Conservation (phyloP, 192 early-diverging fungal species). For the Lunasporangiospora selenospora region DNA sequence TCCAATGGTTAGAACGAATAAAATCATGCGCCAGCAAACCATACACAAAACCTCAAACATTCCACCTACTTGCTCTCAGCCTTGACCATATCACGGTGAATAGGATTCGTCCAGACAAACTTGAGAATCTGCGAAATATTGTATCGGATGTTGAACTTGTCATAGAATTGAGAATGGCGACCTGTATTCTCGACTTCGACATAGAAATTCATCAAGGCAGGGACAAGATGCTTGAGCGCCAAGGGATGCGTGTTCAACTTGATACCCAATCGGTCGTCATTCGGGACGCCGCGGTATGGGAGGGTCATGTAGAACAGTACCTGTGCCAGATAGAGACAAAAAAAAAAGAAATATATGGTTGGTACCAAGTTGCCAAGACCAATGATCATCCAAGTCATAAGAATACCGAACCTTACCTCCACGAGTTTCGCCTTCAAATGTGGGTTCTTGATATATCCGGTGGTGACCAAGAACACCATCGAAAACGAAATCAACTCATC, state of each 20-base stretch:
- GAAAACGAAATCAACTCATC: constrained; percentile 69
- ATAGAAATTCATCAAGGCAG: constrained; percentile 89
- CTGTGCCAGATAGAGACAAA: constrained; percentile 49
- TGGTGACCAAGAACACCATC: constrained; percentile 82
- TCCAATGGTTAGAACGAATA: neutral
- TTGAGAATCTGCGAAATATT: constrained; percentile 94
- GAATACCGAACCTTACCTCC: constrained; percentile 65
- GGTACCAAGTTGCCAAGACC: too few relatives aligned
- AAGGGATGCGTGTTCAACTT: constrained; percentile 78
- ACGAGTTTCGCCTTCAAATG: constrained; percentile 94
- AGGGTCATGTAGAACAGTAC: constrained; percentile 84
- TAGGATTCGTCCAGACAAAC: constrained; percentile 73
- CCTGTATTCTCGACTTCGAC: constrained; percentile 98
- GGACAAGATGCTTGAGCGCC: constrained; percentile 77
- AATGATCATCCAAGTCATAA: too few relatives aligned
- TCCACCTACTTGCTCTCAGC: constrained; percentile 61
- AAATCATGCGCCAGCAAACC: neutral
- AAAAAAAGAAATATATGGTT: too few relatives aligned
- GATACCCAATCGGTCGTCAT: constrained; percentile 66
- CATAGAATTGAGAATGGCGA: constrained; percentile 92
- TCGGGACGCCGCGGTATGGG: constrained; percentile 59
- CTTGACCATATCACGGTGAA: constrained; percentile 73
- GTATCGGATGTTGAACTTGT: constrained; percentile 99
- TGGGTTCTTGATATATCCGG: constrained; percentile 89
- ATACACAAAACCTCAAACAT: neutral